These are phyloP conservation scores for Colletotrichum scovillei DNA, from an alignment of 2,329 filamentous ascomycete genomes.

Conservation along the genomic window DNA sequence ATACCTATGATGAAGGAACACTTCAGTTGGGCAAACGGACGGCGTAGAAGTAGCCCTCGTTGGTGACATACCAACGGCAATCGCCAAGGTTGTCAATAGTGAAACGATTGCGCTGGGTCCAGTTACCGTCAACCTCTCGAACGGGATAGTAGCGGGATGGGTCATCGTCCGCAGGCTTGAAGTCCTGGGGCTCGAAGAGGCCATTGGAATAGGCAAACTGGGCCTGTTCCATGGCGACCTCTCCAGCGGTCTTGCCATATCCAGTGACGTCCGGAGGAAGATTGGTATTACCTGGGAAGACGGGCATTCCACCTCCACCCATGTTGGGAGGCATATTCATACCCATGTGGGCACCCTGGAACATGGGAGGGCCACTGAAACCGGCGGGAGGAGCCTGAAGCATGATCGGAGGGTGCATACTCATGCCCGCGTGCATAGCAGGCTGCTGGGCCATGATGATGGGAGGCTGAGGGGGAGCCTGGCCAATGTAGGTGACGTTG, in stretches of 20 bases:
- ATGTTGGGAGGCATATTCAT: slow-evolving; percentile 21
- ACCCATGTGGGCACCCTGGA: slow-evolving; percentile 29
- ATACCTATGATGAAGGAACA: neutral
- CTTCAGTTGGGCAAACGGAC: slow-evolving; percentile 59
- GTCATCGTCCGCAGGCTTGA: slow-evolving; percentile 71
- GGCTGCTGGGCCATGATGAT: slow-evolving; percentile 48
- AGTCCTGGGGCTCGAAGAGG: slow-evolving; percentile 69
- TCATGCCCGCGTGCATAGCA: slow-evolving; percentile 41
- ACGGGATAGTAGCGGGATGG: slow-evolving; percentile 70
- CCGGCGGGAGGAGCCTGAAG: slow-evolving; percentile 42
- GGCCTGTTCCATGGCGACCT: slow-evolving; percentile 59
- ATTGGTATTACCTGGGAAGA: slow-evolving; percentile 51
- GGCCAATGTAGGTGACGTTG: slow-evolving; percentile 41
- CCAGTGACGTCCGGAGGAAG: slow-evolving; percentile 62
- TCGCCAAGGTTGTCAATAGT: slow-evolving; percentile 69
- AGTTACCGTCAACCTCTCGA: slow-evolving; percentile 70
- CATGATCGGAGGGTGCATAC: slow-evolving; percentile 40
- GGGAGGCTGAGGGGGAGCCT: slow-evolving; percentile 41
- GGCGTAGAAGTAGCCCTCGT: slow-evolving; percentile 71
- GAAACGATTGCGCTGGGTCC: slow-evolving; percentile 68
- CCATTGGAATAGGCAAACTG: slow-evolving; percentile 62
- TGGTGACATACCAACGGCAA: slow-evolving; percentile 69
- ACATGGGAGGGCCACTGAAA: slow-evolving; percentile 17
- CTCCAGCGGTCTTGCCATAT: slow-evolving; percentile 61
- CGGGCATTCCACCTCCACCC: slow-evolving; percentile 18